Percentiles rank a stretch among this genome's conserved stretches.
Conservation (phyloP, 1,284 basidiomycete species). For the Xerocomus amazonicus region DNA sequence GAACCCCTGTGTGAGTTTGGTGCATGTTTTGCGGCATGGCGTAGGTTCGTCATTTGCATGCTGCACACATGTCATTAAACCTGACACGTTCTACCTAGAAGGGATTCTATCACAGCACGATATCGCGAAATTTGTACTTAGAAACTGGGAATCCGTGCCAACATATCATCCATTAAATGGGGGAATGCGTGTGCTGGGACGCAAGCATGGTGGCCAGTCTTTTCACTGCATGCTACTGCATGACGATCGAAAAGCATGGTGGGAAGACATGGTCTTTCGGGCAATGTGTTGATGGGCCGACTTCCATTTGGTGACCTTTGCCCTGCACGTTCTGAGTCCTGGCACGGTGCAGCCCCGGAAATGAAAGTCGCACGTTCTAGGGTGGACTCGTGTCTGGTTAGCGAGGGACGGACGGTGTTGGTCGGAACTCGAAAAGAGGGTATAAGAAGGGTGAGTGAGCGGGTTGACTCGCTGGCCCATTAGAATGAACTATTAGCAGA, state of each 20-base stretch:
- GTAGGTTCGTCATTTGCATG: conserved; percentile 23
- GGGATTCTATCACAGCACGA: conserved; percentile 9
- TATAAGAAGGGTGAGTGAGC: conserved; percentile 22
- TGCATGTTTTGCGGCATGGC: background rate
- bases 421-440: conserved; percentile 24
- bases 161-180: conserved; percentile 1
- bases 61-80: background rate
- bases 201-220: too few species aligned
- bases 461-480: conserved; percentile 22
- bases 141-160: conserved; percentile 11
- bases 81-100: conserved; percentile 14
- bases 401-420: conserved; percentile 1
- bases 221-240: background rate
- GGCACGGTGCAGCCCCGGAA: conserved; percentile 16
- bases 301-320: conserved; percentile 20
- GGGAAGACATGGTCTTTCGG: background rate
- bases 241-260: conserved; percentile 11
- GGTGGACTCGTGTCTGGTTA: conserved; percentile 23
- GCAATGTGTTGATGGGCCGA: conserved; percentile 1
- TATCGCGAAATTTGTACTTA: conserved; percentile 19
- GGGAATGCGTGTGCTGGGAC: background rate
- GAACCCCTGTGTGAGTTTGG: background rate
- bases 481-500: conserved; percentile 30
- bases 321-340: conserved; percentile 3
- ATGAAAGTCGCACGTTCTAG: conserved; percentile 29